These are phyloP conservation scores for Caryopteris hybrid DNA, from an alignment of 305 asterid genomes.

Conservation along the genomic window DNA sequence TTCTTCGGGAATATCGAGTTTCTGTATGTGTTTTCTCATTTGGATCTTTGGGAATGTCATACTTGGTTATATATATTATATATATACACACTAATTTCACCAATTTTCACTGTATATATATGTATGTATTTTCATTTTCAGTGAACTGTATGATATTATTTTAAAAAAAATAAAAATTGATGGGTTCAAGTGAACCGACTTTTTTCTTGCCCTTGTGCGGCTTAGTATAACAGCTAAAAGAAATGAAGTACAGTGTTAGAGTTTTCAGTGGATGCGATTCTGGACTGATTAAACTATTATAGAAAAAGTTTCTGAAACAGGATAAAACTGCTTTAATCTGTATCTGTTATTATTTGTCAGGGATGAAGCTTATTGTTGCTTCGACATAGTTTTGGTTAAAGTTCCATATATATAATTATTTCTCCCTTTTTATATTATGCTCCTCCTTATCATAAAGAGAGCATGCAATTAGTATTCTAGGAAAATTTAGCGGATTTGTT, in stretches of 20 bases:
- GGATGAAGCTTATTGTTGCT: slow-evolving; percentile 5
- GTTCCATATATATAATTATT: background rate
- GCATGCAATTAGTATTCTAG: background rate
- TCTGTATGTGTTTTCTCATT: background rate
- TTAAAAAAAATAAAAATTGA: too few species aligned
- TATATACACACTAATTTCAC: too few species aligned
- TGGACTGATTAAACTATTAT: background rate
- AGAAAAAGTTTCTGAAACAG: background rate
- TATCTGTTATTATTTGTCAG: background rate
- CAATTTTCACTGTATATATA: too few species aligned
- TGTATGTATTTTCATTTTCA: too few species aligned
- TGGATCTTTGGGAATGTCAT: background rate
- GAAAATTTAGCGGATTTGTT: slow-evolving; percentile 20
- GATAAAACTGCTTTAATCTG: background rate
- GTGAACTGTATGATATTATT: too few species aligned
- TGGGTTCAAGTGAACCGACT: too few species aligned
- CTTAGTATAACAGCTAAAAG: background rate
- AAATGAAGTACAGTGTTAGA: background rate
- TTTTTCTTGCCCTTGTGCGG: background rate
- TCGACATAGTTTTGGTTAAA: slow-evolving; percentile 1
- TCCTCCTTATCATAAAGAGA: background rate
- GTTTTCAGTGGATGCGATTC: background rate
- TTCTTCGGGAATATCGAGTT: too few species aligned
- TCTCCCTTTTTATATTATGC: background rate
- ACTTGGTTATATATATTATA: too few species aligned